Base-by-base conservation (phyloP, 768 basidiomycete species). In the Macrolepiota fuliginosa region DNA sequence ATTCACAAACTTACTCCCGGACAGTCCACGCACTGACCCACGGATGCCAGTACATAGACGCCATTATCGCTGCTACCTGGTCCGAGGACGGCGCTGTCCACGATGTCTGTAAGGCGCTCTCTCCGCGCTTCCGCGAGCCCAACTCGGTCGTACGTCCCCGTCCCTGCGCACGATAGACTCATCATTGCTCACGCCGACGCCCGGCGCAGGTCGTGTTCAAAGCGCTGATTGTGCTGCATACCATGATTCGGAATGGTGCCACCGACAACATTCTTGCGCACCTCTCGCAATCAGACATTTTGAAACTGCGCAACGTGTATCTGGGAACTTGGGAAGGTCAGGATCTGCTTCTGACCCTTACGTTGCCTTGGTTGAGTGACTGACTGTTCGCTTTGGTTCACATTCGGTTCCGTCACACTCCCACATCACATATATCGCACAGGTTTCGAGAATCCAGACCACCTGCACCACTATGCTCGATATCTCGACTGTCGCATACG, bases 21-120 rank as follows among this genome's bases (percentile, higher is more conserved):
- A 45, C 1, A 27, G 49, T 53, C 27, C 66, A 47, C 39, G 59
- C 25, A 54, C 62, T 46, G 57, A 56, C 57, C 22, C 42, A 7
- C 19, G 7, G 47, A 56, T 54, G 46, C 42, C 71, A 98, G 94
- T 99, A 98, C 78, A 83, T 99, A 63, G 96, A 98, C 79, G 88
- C 92, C 24, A 94, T 99, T 73, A 90, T 99, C 66, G 90, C 94
- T 57, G 94, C 94, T 32, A 98, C 96, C n/a, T 98, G 93, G 86
- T 89, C 90, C 17, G 92, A 96, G 62, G 96, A 98, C 69, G 95
- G 96, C 27, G 87, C 94, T 47, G 83, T 98, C 7, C 87, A 90
- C 67, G 96, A 98, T 73, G 92, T 98, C 65, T 93, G 93, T 79
- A 91, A 89, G 71, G 90, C 95, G 11, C 82, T 99, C 40, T 80